Base-by-base conservation (phyloP, 768 basidiomycete genomes). In the Auriscalpium vulgare region DNA sequence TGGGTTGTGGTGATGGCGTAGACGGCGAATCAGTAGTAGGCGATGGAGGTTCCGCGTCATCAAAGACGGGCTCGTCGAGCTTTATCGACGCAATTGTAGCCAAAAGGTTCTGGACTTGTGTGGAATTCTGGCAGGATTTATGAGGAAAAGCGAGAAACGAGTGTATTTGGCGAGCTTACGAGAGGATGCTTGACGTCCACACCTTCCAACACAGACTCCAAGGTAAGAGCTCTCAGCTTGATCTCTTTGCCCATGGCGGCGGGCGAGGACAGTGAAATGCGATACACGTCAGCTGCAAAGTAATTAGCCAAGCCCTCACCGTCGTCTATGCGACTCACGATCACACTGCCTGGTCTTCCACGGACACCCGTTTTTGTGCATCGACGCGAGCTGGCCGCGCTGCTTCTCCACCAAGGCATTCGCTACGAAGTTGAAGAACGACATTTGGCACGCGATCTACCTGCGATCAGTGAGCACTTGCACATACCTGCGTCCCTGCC, bases 261-360 rank as follows among this genome's bases (percentile, higher is more conserved):
- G 13, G 91, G 85, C 1, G 87, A 74, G 56, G 83, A 78, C 17
- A 93, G 73, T 8, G 86, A 84, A 17, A 91, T 81, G 53, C 86
- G 83, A 55, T 53, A 56, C 37, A 43, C 46, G 23, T 55, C 34
- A 10, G 53, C 51, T 58, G 10, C 23, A n/a, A 35, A 34, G 19
- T 16, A 29, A 29, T 29, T 5, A 29, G 29, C 29, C 29, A 2
- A 3, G 29, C 7, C 29, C 29, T 29, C 29, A 4, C 29, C 7
- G 29, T 29, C 29, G 29, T 29, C 7, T 29, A 29, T 43, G 10
- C 37, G 23, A 68, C 82, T 59, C 63, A 92, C 90, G 72, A 67
- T 91, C 87, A 61, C 90, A 91, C 66, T 92, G 91, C 55, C 81
- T 79, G 50, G 77, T 74, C 67, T 81, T 88, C 91, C 91, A 93